Conservation (phyloP, 2,329 filamentous ascomycete genomes). For the Botryotinia narcissicola region DNA sequence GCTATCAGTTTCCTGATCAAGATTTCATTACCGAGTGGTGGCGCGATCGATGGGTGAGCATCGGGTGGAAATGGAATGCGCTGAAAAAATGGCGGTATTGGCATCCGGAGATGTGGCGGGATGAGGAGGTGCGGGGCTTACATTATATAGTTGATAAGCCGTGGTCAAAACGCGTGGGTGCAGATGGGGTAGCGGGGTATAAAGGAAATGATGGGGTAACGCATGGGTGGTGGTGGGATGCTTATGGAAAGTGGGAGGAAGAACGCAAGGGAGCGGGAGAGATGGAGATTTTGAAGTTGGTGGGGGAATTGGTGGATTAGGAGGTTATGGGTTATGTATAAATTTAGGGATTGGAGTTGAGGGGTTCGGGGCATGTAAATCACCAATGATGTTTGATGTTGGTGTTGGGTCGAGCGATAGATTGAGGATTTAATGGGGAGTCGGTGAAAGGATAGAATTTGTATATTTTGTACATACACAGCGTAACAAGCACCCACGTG, state of each 20-base stretch:
- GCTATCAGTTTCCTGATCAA: constrained; percentile 57
- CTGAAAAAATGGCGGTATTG: constrained; percentile 4
- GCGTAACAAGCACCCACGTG: background rate
- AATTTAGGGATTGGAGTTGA: background rate
- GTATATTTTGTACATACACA: background rate
- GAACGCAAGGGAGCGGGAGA: background rate
- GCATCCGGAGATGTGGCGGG: constrained; percentile 9
- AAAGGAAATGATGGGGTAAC: background rate
- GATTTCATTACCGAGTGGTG: constrained; percentile 54
- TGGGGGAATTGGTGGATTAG: background rate
- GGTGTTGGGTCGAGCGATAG: background rate
- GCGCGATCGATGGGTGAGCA: constrained; percentile 50
- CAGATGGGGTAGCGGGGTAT: background rate
- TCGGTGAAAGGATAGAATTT: background rate
- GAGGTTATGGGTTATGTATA: background rate
- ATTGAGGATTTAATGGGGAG: background rate
- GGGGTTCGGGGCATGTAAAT: background rate
- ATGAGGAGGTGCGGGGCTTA: constrained; percentile 41
- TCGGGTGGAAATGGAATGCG: constrained; percentile 50
- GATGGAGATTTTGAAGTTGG: background rate
- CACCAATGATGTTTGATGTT: background rate
- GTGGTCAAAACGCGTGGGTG: background rate
- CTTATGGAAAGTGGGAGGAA: background rate
- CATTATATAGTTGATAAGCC: constrained; percentile 5
- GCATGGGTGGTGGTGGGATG: constrained; percentile 3